These are phyloP conservation scores for Monilinia laxa DNA, from an alignment of 2,329 filamentous ascomycete species.

Conservation along the genomic window DNA sequence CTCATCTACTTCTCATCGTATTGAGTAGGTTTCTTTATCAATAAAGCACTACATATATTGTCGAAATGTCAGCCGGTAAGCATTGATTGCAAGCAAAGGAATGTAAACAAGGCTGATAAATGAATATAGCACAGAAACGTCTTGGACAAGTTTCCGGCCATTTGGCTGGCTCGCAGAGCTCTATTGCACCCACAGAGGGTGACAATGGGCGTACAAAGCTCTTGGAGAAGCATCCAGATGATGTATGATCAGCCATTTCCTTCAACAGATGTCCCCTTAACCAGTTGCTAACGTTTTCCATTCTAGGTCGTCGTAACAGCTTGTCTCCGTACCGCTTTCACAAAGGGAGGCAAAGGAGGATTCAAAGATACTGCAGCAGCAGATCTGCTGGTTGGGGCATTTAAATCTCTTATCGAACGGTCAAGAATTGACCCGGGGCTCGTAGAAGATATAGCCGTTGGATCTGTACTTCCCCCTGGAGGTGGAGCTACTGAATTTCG, in stretches of 20 bases:
- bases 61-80: constrained; percentile 36
- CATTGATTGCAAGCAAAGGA: constrained; percentile 5
- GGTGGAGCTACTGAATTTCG: constrained; percentile 97
- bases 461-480: constrained; percentile 85
- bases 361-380: constrained; percentile 93
- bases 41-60: background rate
- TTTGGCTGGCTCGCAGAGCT: constrained; percentile 48
- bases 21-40: background rate
- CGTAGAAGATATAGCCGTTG: constrained; percentile 91
- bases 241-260: constrained; percentile 48
- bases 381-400: constrained; percentile 80
- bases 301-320: constrained; percentile 81
- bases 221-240: constrained; percentile 65
- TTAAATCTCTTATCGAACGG: constrained; percentile 77
- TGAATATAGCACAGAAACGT: constrained; percentile 37
- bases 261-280: background rate
- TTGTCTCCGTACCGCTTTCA: constrained; percentile 86
- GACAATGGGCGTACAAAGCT: constrained; percentile 42
- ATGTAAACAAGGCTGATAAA: constrained; percentile 30
- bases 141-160: constrained; percentile 59
- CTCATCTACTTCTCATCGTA: background rate
- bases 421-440: constrained; percentile 84
- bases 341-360: constrained; percentile 86
- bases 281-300: constrained; percentile 34
- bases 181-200: constrained; percentile 31